Base-by-base conservation (phyloP, 2,329 filamentous ascomycete species). In the Scedosporium aurantiacum region DNA sequence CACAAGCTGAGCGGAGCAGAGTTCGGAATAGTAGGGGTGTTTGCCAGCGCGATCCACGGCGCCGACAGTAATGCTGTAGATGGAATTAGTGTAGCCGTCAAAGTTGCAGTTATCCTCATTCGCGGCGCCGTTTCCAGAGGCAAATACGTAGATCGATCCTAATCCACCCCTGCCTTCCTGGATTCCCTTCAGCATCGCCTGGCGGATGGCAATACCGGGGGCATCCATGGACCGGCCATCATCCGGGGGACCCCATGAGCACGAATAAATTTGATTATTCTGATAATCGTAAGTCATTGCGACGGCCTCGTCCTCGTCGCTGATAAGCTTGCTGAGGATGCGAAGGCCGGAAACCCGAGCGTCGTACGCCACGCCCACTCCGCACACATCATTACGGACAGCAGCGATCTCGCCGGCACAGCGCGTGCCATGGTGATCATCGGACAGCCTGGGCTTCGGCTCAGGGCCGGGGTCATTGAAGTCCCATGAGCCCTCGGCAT, bases 41-140 rank as follows among this genome's bases (percentile, higher is more conserved):
- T 83, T 75, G 45, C 93, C 92, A 66, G 88, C 85, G 63, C 90
- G 82, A 71, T 97, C 92, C 64, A 99, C 88, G 40, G 93, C 93
- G 43, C 94, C 94, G 18, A 99, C 91, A 0, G 92, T 96, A 68
- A 99, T 94, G 72, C 91, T 97, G 80, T 97, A 99, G 68, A 99
- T 99, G 71, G 92, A 97, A 78, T 99, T 99, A 63, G 94, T 99
- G 75, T 99, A 99, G 45, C 94, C 94, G 71, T 99, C 94, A 72
- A 99, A 99, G 73, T 99, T 99, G 81, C 94, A 99, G 75, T 99
- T 97, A 73, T 99, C 94, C 56, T 90, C 92, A 65, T 79, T 84
- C 3, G 80, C 79, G 8, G 93, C 95, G 62, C 94, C 94, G 70
- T 99, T 99, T 63, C 94, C 94, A 66, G 93, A 92, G 52, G 94